Conservation (phyloP, 192 early-diverging fungal genomes). For the Linnemannia schmuckeri region DNA sequence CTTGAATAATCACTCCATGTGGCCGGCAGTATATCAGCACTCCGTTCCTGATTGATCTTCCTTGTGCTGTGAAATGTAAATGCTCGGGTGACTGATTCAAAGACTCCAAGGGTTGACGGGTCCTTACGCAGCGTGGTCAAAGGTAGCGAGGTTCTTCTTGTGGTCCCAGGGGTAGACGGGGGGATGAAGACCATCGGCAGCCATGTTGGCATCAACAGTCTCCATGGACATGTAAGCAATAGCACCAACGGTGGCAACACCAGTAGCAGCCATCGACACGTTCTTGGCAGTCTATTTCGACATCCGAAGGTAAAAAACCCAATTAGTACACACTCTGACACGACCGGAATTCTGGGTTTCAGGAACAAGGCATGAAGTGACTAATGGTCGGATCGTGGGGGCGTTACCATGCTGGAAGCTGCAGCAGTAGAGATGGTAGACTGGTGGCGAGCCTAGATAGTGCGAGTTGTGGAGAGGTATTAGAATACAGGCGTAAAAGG, state of each 20-base stretch:
- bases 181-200: conserved; percentile 93
- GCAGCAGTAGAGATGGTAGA: conserved; percentile 46
- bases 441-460: conserved; percentile 37
- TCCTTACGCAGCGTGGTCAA: conserved; percentile 90
- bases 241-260: conserved; percentile 48
- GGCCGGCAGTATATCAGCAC: neutral
- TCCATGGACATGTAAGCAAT: conserved; percentile 50
- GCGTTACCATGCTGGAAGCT: conserved; percentile 40
- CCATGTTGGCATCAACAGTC: conserved; percentile 81
- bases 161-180: conserved; percentile 92
- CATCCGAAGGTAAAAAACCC: neutral
- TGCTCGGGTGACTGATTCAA: neutral
- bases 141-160: conserved; percentile 84
- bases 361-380: neutral
- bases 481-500: neutral
- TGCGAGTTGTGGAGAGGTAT: neutral
- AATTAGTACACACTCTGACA: neutral
- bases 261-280: conserved; percentile 47
- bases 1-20: neutral
- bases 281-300: conserved; percentile 42
- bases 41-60: neutral
- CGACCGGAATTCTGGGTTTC: neutral
- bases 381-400: neutral
- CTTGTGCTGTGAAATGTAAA: neutral
- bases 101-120: no score